These are phyloP conservation scores for Cyberlindnera veronae DNA, from an alignment of 805 yeast species.

Conservation along the genomic window DNA sequence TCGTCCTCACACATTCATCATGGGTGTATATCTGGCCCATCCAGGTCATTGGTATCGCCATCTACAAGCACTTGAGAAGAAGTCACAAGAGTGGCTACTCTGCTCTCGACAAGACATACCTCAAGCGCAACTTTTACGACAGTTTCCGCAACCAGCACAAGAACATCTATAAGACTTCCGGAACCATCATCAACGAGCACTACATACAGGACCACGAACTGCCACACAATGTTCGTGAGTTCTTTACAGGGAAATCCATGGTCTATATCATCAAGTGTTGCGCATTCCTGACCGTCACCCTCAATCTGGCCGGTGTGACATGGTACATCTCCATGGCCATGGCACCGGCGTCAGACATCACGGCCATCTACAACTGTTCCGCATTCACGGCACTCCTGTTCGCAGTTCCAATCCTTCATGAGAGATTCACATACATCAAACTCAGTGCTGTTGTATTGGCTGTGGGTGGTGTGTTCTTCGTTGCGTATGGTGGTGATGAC, in stretches of 20 bases:
- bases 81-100: slow-evolving; percentile 11
- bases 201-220: slow-evolving; percentile 15
- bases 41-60: slow-evolving; percentile 51
- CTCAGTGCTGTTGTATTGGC: slow-evolving; percentile 68
- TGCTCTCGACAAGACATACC: slow-evolving; percentile 13
- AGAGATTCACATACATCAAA: slow-evolving; percentile 60
- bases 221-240: slow-evolving; percentile 15
- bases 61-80: slow-evolving; percentile 39
- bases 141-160: slow-evolving; percentile 41
- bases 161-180: slow-evolving; percentile 36
- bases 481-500: slow-evolving; percentile 59
- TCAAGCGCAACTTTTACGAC: slow-evolving; percentile 29
- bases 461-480: slow-evolving; percentile 69
- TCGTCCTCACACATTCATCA: slow-evolving; percentile 71
- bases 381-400: slow-evolving; percentile 86
- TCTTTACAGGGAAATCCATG: slow-evolving; percentile 15
- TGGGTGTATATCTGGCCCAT: slow-evolving; percentile 75
- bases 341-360: slow-evolving; percentile 80
- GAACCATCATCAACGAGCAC: slow-evolving; percentile 18
- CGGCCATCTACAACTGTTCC: slow-evolving; percentile 87
- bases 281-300: slow-evolving; percentile 47
- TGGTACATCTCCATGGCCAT: slow-evolving; percentile 85
- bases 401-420: slow-evolving; percentile 71
- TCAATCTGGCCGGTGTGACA: slow-evolving; percentile 73
- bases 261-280: slow-evolving; percentile 42